These are phyloP conservation scores for Kluyveromyces aestuarii DNA, from an alignment of 805 yeast species.

Conservation along the genomic window DNA sequence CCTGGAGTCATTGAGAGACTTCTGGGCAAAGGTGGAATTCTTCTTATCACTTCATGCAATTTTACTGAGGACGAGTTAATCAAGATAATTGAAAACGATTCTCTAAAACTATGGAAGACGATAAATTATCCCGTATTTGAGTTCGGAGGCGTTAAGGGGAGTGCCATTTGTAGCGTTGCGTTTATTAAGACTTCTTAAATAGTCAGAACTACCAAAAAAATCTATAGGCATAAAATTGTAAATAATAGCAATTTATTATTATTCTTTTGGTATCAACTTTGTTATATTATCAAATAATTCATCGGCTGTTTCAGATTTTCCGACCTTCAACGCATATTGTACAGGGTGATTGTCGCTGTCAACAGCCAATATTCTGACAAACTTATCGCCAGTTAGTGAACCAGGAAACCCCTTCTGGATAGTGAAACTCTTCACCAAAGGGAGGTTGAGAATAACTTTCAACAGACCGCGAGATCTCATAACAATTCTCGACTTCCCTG, in stretches of 20 bases:
- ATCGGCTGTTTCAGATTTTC: conserved; percentile 50
- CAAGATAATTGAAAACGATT: conserved; percentile 38
- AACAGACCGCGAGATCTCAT: conserved; percentile 88
- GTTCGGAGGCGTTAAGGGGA: conserved; percentile 86
- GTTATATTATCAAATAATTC: conserved; percentile 39
- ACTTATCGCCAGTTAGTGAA: conserved; percentile 76
- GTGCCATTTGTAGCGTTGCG: conserved; percentile 81
- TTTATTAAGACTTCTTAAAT: conserved; percentile 37
- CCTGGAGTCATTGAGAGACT: conserved; percentile 48
- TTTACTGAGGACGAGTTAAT: conserved; percentile 76
- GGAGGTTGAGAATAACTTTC: conserved; percentile 71
- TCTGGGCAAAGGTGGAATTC: conserved; percentile 47
- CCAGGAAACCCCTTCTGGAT: conserved; percentile 76
- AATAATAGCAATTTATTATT: background rate
- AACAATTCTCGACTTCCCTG: conserved; percentile 54
- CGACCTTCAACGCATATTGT: conserved; percentile 76
- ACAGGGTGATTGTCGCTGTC: conserved; percentile 58
- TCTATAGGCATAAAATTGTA: background rate
- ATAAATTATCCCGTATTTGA: conserved; percentile 74
- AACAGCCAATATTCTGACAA: conserved; percentile 62
- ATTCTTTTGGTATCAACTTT: conserved; percentile 6
- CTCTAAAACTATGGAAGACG: conserved; percentile 50
- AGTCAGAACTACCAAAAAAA: background rate
- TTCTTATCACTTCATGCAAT: conserved; percentile 85
- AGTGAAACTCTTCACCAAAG: conserved; percentile 52